Conservation (phyloP, 1,284 basidiomycete genomes). For the Ganoderma resinaceum region DNA sequence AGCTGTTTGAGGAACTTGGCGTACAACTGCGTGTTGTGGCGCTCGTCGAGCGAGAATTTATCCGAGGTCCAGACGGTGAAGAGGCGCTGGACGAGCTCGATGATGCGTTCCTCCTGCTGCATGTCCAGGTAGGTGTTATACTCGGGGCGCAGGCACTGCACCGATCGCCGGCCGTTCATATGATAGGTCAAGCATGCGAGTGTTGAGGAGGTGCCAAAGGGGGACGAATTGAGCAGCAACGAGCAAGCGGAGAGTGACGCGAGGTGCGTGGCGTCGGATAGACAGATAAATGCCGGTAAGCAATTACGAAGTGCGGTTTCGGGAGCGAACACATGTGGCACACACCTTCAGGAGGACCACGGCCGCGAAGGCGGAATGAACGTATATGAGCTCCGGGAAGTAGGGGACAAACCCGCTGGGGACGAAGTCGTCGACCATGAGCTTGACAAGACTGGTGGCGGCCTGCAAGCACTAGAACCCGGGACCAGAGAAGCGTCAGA, state of each 20-base stretch:
- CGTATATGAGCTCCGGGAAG: conserved; percentile 50
- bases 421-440: conserved; percentile 39
- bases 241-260: not conserved
- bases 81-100: conserved; percentile 35
- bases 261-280: not conserved
- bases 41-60: conserved; percentile 34
- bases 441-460: conserved; percentile 39
- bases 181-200: not conserved
- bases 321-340: not conserved
- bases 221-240: not conserved
- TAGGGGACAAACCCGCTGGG: conserved; percentile 45
- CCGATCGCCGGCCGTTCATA: not conserved
- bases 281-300: not conserved
- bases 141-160: conserved; percentile 39
- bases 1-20: conserved; percentile 40
- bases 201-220: not conserved
- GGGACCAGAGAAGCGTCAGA: conserved; percentile 19
- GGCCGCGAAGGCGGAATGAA: conserved; percentile 49
- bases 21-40: conserved; percentile 40
- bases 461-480: conserved; percentile 41
- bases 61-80: conserved; percentile 35
- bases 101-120: conserved; percentile 37
- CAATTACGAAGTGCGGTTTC: not conserved
- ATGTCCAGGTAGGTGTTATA: conserved; percentile 36
- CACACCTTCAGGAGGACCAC: conserved; percentile 45